phyloP scores from a whole-genome alignment of 2,329 filamentous ascomycete genomes.

The Clonostachys solani region DNA sequence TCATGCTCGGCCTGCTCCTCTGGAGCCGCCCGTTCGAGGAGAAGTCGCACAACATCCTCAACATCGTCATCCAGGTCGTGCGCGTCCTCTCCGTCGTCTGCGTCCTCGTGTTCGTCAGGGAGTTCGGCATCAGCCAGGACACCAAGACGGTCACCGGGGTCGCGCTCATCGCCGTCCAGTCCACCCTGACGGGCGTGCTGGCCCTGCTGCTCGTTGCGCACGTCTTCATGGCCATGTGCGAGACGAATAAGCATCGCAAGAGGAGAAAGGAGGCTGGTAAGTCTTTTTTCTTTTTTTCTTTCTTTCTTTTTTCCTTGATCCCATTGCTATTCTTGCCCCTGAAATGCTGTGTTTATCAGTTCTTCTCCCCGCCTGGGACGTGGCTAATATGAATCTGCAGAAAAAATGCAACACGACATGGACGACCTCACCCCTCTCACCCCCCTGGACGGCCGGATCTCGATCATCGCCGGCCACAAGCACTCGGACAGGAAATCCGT shows the following conservation, averaged over 20 bases:
- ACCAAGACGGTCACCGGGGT: slow-evolving; percentile 93
- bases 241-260: slow-evolving; percentile 86
- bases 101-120: slow-evolving; percentile 89
- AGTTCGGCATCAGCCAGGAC: slow-evolving; percentile 83
- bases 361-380: not conserved
- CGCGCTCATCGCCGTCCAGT: slow-evolving; percentile 90
- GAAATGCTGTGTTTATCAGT: not conserved
- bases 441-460: slow-evolving; percentile 82
- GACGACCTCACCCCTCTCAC: slow-evolving; percentile 77
- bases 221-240: slow-evolving; percentile 75
- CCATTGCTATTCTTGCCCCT: no score
- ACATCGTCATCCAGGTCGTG: slow-evolving; percentile 85
- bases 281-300: no score
- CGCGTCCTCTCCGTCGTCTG: slow-evolving; percentile 85
- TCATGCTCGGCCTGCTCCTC: slow-evolving; percentile 75
- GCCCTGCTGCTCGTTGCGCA: slow-evolving; percentile 89
- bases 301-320: not conserved
- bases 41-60: slow-evolving; percentile 86
- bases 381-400: slow-evolving; percentile 37
- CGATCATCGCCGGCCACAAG: slow-evolving; percentile 60
- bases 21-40: slow-evolving; percentile 86
- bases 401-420: slow-evolving; percentile 71
- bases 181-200: slow-evolving; percentile 73
- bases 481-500: slow-evolving; percentile 29
- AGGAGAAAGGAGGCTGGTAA: slow-evolving; percentile 86